These are phyloP conservation scores for Lanmaoa rubissima DNA, from an alignment of 768 basidiomycete genomes.

Conservation along the genomic window DNA sequence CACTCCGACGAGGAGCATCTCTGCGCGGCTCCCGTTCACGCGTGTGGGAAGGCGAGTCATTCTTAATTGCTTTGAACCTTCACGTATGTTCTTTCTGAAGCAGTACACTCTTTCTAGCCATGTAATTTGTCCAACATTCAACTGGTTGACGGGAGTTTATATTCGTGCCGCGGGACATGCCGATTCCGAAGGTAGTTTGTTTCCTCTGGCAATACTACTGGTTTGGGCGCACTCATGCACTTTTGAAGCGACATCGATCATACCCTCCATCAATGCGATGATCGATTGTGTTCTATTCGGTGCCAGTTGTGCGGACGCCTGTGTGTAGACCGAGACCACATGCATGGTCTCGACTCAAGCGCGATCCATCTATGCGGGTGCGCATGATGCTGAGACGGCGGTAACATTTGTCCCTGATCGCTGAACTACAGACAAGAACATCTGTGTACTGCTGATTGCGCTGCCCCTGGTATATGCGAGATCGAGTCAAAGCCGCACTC, in stretches of 20 bases:
- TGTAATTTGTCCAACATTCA: no score
- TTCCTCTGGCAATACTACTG: no score
- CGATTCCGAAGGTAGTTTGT: no score
- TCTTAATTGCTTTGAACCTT: no score
- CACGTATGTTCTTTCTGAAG: no score
- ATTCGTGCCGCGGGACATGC: no score
- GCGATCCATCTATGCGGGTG: conserved; percentile 59
- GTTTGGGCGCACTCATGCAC: no score
- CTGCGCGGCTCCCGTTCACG: conserved; percentile 52
- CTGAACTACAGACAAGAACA: conserved; percentile 46
- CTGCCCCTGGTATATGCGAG: conserved; percentile 50
- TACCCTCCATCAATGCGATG: conserved; percentile 46
- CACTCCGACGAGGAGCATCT: conserved; percentile 50
- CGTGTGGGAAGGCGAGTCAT: conserved; percentile 49
- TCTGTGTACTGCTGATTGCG: conserved; percentile 43
- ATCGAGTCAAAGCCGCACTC: conserved; percentile 58
- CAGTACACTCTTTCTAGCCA: no score
- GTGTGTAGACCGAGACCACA: conserved; percentile 47
- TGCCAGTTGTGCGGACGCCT: conserved; percentile 57
- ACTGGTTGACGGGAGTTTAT: no score
- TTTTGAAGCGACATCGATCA: no score
- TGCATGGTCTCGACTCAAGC: conserved; percentile 45
- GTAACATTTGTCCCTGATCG: not conserved
- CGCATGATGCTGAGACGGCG: not conserved
- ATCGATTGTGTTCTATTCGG: conserved; percentile 48